A percentile compares a stretch with the other conserved stretches of the same genome.
Conservation (phyloP, 176 grass and related monocot genomes). For the Lolium perenne region DNA sequence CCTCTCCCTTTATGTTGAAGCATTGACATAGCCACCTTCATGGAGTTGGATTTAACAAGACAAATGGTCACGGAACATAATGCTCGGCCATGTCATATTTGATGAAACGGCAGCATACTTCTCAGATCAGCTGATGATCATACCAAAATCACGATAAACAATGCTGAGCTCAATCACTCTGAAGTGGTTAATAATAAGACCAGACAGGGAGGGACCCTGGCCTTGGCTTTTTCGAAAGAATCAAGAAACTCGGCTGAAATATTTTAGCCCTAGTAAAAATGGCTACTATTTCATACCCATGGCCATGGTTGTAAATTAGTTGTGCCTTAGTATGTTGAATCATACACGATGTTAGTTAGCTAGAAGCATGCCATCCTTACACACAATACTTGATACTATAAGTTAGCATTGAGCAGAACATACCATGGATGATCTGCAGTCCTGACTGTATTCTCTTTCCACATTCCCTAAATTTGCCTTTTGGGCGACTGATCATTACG, state of each 20-base stretch:
- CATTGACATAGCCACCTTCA: not conserved
- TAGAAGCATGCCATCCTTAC: not conserved
- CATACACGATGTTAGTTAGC: slow-evolving; percentile 21
- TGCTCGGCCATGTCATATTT: not conserved
- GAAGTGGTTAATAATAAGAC: not conserved
- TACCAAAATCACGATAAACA: slow-evolving; percentile 11
- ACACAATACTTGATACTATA: slow-evolving; percentile 31
- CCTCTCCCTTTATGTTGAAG: not conserved
- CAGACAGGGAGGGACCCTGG: too few species aligned
- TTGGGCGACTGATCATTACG: slow-evolving; percentile 85
- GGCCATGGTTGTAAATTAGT: slow-evolving; percentile 29
- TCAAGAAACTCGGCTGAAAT: not conserved
- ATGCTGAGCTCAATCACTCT: slow-evolving; percentile 13
- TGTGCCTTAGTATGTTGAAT: slow-evolving; percentile 27
- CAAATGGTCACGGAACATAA: not conserved
- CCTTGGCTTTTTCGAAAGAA: not conserved
- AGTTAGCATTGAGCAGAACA: slow-evolving; percentile 30
- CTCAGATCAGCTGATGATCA: not conserved
- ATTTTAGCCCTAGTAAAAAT: not conserved
- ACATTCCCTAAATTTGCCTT: slow-evolving; percentile 95
- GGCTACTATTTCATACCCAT: not conserved
- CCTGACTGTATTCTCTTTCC: slow-evolving; percentile 92
- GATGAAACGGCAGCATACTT: not conserved
- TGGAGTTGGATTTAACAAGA: slow-evolving; percentile 20
- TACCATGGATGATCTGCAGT: slow-evolving; percentile 79